Base-by-base conservation (phyloP, 257 asterid species). In the Pogostemon cablin region DNA sequence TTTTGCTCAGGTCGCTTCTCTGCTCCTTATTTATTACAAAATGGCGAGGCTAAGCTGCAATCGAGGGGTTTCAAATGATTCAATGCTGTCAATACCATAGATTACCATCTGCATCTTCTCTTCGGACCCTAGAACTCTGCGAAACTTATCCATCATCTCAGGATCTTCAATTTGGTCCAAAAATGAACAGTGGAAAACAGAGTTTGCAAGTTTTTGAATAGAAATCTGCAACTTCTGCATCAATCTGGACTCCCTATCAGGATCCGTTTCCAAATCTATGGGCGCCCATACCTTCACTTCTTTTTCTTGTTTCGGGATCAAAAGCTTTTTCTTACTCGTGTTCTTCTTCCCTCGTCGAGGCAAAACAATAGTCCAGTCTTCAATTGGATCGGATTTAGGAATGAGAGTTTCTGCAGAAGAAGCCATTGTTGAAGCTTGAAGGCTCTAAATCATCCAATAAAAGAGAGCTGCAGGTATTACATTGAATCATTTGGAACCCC, bases 61-160 rank as follows among this genome's bases (percentile, higher is more conserved):
- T 48, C 95, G 64, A 15, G 98, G 95, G 61, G 86, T 74, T 20
- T 89, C 96, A 52, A 53, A 86, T 15, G 91, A 85, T 56, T 87
- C 93, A 8, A 93, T 87, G 82, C 96, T 93, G n/a, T 97, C 99
- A 58, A 93, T 87, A 9, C 99, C 99, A 58, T 89, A 91, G 5
- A 93, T 80, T 2, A 93, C 99, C 91, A 93, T 85, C 76, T 46
- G 76, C 89, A 90, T 77, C 74, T 81, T 81, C 32, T 80, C 60
- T 69, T 87, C 95, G 0, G 88, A 46, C 25, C 60, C 92, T 80
- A 83, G 68, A 68, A 78, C 84, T 39, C 88, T 79, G 34, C 49
- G 34, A 56, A 91, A 79, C 74, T 68, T 74, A 49, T 72, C 81
- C 71, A 70, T 42, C 46, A 82, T 68, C 11, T 86, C 86, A 11